These are phyloP conservation scores for Exobasidium rhododendri DNA, from an alignment of 1,284 basidiomycete species.

Conservation along the genomic window DNA sequence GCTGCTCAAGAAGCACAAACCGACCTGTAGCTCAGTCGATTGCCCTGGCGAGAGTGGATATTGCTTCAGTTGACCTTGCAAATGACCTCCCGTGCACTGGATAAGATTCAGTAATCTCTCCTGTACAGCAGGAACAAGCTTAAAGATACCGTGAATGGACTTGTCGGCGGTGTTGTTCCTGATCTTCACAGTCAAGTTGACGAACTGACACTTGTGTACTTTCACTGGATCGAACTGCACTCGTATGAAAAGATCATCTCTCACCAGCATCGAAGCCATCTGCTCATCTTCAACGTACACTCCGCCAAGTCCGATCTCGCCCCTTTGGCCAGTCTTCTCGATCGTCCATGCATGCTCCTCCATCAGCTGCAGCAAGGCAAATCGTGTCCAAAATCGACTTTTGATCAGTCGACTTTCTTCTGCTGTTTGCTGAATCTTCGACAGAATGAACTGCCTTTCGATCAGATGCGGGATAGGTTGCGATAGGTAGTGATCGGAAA, in stretches of 20 bases:
- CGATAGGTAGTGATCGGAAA: neutral
- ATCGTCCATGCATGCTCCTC: neutral
- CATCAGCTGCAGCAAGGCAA: slow-evolving; percentile 56
- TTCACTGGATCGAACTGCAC: neutral
- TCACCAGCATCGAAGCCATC: neutral
- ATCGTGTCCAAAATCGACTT: slow-evolving; percentile 43
- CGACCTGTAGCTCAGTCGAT: slow-evolving; percentile 2
- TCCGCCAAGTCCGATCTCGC: neutral
- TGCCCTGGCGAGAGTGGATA: slow-evolving; percentile 8
- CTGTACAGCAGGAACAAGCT: neutral
- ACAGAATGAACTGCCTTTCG: slow-evolving; percentile 12
- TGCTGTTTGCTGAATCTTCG: slow-evolving; percentile 18
- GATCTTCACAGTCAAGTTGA: neutral
- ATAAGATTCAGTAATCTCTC: slow-evolving; percentile 17
- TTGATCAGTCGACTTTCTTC: slow-evolving; percentile 18
- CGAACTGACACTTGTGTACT: neutral
- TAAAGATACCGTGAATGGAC: neutral
- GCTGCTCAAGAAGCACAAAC: slow-evolving; percentile 22
- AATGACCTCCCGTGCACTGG: slow-evolving; percentile 22
- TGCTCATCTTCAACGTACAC: neutral
- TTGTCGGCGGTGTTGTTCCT: neutral
- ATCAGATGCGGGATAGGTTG: slow-evolving; percentile 6
- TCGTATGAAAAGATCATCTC: neutral
- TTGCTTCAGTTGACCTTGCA: slow-evolving; percentile 10
- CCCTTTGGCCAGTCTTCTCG: neutral